phyloP scores from a whole-genome alignment of 257 asterid genomes.

The Solanum sejunctum region DNA sequence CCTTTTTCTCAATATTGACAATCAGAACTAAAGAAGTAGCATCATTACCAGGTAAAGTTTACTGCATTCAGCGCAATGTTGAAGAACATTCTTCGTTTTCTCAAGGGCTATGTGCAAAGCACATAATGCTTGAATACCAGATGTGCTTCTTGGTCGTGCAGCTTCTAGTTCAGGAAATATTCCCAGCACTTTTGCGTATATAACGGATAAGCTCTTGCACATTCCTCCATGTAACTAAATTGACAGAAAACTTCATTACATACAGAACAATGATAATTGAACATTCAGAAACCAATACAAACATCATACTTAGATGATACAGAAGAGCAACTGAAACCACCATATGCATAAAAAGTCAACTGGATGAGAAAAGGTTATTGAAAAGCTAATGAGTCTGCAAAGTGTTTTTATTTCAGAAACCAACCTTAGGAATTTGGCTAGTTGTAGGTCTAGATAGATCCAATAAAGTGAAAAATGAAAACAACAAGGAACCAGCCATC shows the following conservation, averaged over 20 bases:
- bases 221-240: constrained; percentile 91
- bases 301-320: background rate
- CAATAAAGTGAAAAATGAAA: background rate
- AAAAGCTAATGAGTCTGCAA: background rate
- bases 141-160: constrained; percentile 93
- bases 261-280: background rate
- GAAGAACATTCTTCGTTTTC: constrained; percentile 89
- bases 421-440: background rate
- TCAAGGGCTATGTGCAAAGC: constrained; percentile 96
- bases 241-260: constrained; percentile 13
- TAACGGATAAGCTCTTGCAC: constrained; percentile 73
- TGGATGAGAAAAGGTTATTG: background rate
- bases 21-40: background rate
- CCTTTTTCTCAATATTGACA: background rate
- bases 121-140: constrained; percentile 98
- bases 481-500: background rate
- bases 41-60: constrained; percentile 85
- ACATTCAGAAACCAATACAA: background rate
- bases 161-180: constrained; percentile 95
- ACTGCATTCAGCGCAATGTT: constrained; percentile 91
- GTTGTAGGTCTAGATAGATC: background rate
- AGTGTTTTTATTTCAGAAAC: background rate
- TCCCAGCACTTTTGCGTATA: constrained; percentile 66
- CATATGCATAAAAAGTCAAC: background rate
- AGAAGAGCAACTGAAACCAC: background rate